phyloP scores from a whole-genome alignment of 495 filamentous ascomycete species.

The Daldinia bambusicola region DNA sequence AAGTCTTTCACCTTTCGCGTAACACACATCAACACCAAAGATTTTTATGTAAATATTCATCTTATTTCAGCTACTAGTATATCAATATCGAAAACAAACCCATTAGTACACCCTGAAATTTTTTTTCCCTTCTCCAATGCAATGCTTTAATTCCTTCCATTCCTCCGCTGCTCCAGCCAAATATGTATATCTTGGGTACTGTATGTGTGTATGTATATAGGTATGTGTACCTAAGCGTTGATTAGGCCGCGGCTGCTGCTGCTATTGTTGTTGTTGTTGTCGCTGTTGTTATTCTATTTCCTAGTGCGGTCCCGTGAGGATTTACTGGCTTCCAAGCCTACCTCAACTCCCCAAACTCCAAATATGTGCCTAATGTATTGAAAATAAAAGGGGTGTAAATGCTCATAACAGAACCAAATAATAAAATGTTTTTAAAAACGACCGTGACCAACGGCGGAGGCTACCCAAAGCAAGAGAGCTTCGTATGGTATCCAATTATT shows the following conservation, averaged over 20 bases:
- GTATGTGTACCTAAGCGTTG: constrained; percentile 1
- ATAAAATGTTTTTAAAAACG: constrained; percentile 13
- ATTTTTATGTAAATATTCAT: background rate
- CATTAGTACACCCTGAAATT: constrained; percentile 1
- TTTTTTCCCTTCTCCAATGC: constrained; percentile 5
- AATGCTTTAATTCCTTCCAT: background rate
- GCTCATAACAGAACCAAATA: constrained; percentile 23
- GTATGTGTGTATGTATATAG: background rate
- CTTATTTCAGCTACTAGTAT: constrained; percentile 2
- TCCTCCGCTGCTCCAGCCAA: background rate
- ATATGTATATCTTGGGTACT: background rate
- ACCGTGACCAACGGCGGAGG: constrained; percentile 17
- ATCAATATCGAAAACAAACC: background rate
- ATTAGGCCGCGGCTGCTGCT: constrained; percentile 6
- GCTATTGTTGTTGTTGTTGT: background rate
- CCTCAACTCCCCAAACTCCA: constrained; percentile 26
- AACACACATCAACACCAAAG: too few species aligned
- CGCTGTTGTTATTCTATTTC: constrained; percentile 19
- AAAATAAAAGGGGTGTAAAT: constrained; percentile 16
- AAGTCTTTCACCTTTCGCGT: too few species aligned
- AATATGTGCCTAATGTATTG: background rate
- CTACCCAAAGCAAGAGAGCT: constrained; percentile 6
- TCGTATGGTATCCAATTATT: constrained; percentile 18
- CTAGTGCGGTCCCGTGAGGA: background rate
- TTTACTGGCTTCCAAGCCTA: constrained; percentile 9